Conservation (phyloP, 2,329 filamentous ascomycete species). For the Fusarium ramigenum region DNA sequence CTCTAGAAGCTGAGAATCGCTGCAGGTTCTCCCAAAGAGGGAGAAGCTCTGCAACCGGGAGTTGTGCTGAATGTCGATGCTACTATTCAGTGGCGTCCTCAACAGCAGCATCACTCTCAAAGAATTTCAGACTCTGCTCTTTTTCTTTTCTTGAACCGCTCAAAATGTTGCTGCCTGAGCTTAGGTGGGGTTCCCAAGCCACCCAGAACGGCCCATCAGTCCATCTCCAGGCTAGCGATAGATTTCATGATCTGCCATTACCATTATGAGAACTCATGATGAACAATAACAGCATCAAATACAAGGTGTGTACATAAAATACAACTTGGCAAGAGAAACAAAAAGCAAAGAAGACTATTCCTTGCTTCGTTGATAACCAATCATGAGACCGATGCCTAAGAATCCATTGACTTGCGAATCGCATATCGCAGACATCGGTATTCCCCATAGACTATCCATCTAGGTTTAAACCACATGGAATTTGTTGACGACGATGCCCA, state of each 20-base stretch:
- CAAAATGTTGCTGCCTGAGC: conserved; percentile 38
- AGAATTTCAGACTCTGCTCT: neutral
- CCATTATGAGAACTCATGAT: conserved; percentile 31
- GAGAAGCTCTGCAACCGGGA: neutral
- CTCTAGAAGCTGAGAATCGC: conserved; percentile 27
- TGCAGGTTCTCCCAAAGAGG: neutral
- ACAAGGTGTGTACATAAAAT: conserved; percentile 1
- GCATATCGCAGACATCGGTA: neutral
- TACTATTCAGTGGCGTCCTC: conserved; percentile 11
- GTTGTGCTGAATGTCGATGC: neutral
- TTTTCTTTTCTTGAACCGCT: neutral
- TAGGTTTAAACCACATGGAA: neutral
- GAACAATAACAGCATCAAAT: neutral
- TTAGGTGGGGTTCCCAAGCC: conserved; percentile 16
- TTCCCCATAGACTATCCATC: neutral
- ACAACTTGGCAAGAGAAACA: neutral
- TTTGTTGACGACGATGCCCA: conserved; percentile 17
- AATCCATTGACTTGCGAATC: neutral
- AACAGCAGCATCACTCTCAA: neutral
- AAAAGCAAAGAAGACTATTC: neutral
- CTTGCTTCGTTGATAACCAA: neutral
- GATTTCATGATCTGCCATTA: conserved; percentile 31
- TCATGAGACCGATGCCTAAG: neutral
- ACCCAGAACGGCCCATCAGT: conserved; percentile 12
- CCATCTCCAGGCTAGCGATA: conserved; percentile 19